A percentile compares a stretch with the other conserved stretches of the same genome.
phyloP scores from a whole-genome alignment of 805 yeast genomes.

The Candida manassasensis region DNA sequence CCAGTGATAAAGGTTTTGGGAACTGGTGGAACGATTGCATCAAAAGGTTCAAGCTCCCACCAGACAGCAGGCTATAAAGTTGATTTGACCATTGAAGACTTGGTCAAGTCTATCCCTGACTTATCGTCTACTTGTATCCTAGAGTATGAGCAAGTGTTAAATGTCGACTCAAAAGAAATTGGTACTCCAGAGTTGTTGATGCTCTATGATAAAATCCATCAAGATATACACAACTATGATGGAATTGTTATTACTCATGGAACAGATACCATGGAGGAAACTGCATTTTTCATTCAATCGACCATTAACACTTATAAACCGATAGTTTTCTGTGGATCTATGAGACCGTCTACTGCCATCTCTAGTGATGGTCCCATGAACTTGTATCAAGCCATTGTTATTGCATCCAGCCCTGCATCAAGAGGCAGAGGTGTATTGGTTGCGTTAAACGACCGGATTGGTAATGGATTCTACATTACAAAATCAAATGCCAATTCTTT shows the following conservation, averaged over 20 bases:
- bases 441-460: slow-evolving; percentile 62
- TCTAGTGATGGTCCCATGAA: slow-evolving; percentile 74
- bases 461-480: slow-evolving; percentile 66
- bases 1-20: slow-evolving; percentile 40
- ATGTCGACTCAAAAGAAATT: slow-evolving; percentile 57
- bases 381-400: slow-evolving; percentile 62
- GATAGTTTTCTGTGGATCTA: slow-evolving; percentile 65
- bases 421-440: slow-evolving; percentile 58
- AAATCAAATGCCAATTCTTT: slow-evolving; percentile 67
- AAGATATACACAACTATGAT: slow-evolving; percentile 42
- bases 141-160: slow-evolving; percentile 59
- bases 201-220: slow-evolving; percentile 43
- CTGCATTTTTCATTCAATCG: slow-evolving; percentile 58
- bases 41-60: slow-evolving; percentile 33
- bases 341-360: slow-evolving; percentile 69
- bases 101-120: slow-evolving; percentile 52
- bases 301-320: slow-evolving; percentile 45
- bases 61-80: slow-evolving; percentile 44
- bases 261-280: slow-evolving; percentile 67
- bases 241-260: slow-evolving; percentile 69
- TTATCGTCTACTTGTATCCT: slow-evolving; percentile 49
- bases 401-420: slow-evolving; percentile 50
- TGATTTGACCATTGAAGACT: slow-evolving; percentile 43
- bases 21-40: slow-evolving; percentile 45
- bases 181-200: slow-evolving; percentile 41